Evolutionary conservation across 768 basidiomycete species (phyloP).

Genomic region (Termitomyces sp.): DNA sequence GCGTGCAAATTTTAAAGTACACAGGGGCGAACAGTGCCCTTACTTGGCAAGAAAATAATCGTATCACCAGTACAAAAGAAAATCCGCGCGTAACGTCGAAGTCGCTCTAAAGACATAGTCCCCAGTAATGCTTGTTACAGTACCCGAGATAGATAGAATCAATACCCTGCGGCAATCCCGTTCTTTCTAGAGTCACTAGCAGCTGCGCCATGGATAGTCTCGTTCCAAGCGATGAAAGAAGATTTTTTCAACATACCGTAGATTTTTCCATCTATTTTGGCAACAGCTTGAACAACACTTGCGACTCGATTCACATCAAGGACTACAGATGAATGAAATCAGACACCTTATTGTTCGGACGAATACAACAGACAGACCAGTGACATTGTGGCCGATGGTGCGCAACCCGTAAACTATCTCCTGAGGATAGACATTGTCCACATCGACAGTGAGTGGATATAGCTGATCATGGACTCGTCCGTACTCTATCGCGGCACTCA

Average conservation of each 20-base stretch:
- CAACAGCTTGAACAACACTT: conserved; percentile 70
- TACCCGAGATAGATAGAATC: conserved; percentile 1
- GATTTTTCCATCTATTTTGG: conserved; percentile 46
- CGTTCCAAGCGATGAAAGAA: not conserved
- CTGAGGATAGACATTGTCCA: conserved; percentile 56
- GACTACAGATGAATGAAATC: conserved; percentile 30
- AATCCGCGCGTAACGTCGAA: not conserved
- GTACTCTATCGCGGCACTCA: conserved; percentile 77
- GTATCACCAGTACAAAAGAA: not conserved
- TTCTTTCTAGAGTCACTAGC: conserved; percentile 92
- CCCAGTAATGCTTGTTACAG: not conserved
- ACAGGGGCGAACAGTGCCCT: not conserved
- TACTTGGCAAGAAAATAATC: not conserved
- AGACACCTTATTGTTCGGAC: not conserved
- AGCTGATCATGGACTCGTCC: conserved; percentile 86
- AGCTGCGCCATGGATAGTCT: conserved; percentile 35
- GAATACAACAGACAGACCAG: conserved; percentile 34
- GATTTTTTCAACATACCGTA: conserved; percentile 46
- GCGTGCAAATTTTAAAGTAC: too few species aligned
- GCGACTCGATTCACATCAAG: conserved; percentile 66
- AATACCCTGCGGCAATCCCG: conserved; percentile 88
- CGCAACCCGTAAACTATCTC: conserved; percentile 52
- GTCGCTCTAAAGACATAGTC: too few species aligned
- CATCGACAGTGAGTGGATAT: conserved; percentile 56
- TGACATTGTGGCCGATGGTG: conserved; percentile 66